Base-by-base conservation (phyloP, 768 basidiomycete species). In the Boletus vermiculosoides region DNA sequence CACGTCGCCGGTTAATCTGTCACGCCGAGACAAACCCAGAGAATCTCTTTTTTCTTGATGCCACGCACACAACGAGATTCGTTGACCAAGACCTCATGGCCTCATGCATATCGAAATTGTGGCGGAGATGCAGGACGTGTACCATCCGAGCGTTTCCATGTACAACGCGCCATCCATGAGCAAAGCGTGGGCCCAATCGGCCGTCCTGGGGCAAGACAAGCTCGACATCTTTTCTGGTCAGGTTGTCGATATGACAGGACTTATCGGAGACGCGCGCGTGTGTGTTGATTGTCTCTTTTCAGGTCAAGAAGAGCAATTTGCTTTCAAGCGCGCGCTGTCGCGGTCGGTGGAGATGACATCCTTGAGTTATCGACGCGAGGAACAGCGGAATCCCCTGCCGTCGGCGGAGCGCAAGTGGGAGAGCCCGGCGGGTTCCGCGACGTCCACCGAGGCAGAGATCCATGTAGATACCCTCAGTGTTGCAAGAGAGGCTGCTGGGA, bases 191-290 rank as follows among this genome's bases (percentile, higher is more conserved):
- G 58, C 58, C 5, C 66, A 72, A 1, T 60, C 69, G 15, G 63
- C 61, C 11, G 33, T 66, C 0, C 46, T 75, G 25, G 63, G 75
- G 22, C 77, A 85, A 50, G 77, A 81, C 58, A 78, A 71, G n/a
- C 62, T 85, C 23, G 76, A 80, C 1, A 83, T 85, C 42, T 83
- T 84, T 63, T 78, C 75, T 2, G 74, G 77, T 16, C 76, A 52
- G 20, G 41, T 13, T 20, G 71, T 65, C 39, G 18, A 28, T 20
- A 23, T 5, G 41, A 13, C 3, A 15, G 12, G 7, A 20, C 40
- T 41, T 20, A 1, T 28, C 1, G 8, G 23, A 28, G 6, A 28
- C 6, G 28, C 28, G 25, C 25, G 28, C 6, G 28, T 28, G 28
- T 28, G 16, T 45, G 15, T 1, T 45, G 33, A 45, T 3, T 20